Base-by-base conservation (phyloP, 148 eudicot genomes). In the Rhododendron ferrugineum region DNA sequence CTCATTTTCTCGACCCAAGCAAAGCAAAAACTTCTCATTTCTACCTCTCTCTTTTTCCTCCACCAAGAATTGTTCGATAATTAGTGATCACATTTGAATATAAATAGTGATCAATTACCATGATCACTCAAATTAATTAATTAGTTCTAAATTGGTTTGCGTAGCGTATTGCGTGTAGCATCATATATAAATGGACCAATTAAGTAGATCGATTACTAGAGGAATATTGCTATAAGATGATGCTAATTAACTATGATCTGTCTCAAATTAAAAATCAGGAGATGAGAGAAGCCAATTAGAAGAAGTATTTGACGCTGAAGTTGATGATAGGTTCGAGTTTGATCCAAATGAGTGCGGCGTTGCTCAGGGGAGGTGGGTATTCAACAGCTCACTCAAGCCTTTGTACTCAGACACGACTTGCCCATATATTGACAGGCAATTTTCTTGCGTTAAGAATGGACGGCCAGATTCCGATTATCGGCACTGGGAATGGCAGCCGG, bases 401-500 rank as follows among this genome's bases (percentile, higher is more conserved):
- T 84, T 91, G 78, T 95, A 96, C 86, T 86, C 98, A 1, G 98
- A 97, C 84, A 76, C 30, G 83, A 91, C 88, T 0, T 97, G 99
- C 84, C 93, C 93, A 1, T 97, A 93, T 52, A 32, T 97, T 15
- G 99, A 97, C 80, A 89, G 88, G 83, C 98, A 97, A 89, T 92
- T 94, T 81, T 89, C 96, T 28, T 97, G 99, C 86, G 90, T 79
- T 4, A 92, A 88, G 83, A 97, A 97, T 56, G 99, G 99, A 22
- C 90, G 98, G 4, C 90, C 85, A 1, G 98, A 97, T 87, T 89
- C 94, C 0, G 91, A 88, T 72, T 97, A 97, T 81, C 91, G 83
- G 9, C 83, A 91, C 62, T 97, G 99, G 99, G 92, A 95, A n/a
- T 97, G 99, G 99, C 94, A 93, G 81, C 99, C 95, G 1, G 93